Evolutionary conservation across 192 early-diverging fungal species (phyloP).

Genomic region (Podila epicladia): DNA sequence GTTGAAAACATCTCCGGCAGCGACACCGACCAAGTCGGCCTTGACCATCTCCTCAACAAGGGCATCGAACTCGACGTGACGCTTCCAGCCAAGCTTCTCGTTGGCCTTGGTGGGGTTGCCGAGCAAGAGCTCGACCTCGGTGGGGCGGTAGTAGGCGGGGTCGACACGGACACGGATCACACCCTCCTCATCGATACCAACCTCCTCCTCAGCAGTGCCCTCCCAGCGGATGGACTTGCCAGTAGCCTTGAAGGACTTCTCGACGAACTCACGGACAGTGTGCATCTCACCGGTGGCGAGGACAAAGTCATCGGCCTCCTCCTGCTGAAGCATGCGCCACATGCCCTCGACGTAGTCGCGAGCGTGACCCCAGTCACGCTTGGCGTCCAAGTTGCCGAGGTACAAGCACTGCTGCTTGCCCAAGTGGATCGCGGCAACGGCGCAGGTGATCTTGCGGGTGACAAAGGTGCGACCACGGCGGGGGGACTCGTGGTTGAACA

Average conservation of each 20-base stretch:
- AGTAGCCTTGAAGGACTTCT: conserved; percentile 71
- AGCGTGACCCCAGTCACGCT: conserved; percentile 83
- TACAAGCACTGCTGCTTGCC: conserved; percentile 70
- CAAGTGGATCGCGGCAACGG: conserved; percentile 74
- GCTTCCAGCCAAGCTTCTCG: conserved; percentile 67
- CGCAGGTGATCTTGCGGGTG: conserved; percentile 76
- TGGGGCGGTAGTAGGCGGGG: conserved; percentile 76
- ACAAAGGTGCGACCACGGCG: conserved; percentile 77
- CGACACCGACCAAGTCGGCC: conserved; percentile 59
- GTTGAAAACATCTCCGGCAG: neutral
- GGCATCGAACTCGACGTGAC: conserved; percentile 74
- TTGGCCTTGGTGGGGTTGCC: conserved; percentile 76
- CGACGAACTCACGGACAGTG: conserved; percentile 73
- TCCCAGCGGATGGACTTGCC: conserved; percentile 68
- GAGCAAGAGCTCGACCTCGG: conserved; percentile 76
- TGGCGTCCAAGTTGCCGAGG: conserved; percentile 77
- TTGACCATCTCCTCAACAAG: conserved; percentile 70
- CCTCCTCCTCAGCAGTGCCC: conserved; percentile 65
- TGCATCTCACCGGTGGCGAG: conserved; percentile 81
- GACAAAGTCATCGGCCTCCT: conserved; percentile 72
- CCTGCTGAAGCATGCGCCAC: conserved; percentile 83
- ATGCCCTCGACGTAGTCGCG: conserved; percentile 78
- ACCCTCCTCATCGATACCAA: conserved; percentile 63
- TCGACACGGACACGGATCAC: conserved; percentile 67
- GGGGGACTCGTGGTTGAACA: conserved; percentile 80